Evolutionary conservation across 345 rosid genomes (phyloP), one percentile per base, ranked within the genome.

Genomic region (Populus euphratica): DNA sequence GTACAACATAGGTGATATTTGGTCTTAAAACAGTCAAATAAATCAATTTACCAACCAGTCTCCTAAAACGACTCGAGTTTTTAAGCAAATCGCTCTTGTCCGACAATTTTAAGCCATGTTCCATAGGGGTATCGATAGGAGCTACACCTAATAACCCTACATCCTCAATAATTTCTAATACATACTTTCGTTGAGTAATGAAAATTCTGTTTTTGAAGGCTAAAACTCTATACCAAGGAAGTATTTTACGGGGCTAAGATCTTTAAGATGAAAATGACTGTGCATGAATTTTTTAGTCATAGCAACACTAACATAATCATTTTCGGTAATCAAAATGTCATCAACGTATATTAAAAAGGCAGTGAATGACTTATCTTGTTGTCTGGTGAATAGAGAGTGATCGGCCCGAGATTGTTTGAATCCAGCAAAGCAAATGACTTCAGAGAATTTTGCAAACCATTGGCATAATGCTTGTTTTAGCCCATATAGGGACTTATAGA

Each of bases 21-120:
- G 61, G 78, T 10, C 72, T 75, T 56, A 31, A 73, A 23, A 73
- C 33, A 4, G 68, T 56, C 27, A 56, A 44, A 21, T 36, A 52
- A 8, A 73, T 73, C 35, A 73, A 9, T 21, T 68, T 56, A 0
- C 35, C 50, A 20, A 61, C 39, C 8, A 73, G 6, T n/a, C 62
- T 66, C 16, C 72, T 75, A 20, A 43, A 75, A 10, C 5, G 52
- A 25, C 61, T 18, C 2, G 21, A 33, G 9, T 75, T 72, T 25
- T 66, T 66, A 16, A 75, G 27, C 5, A 47, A 27, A 5, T 66
- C 78, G 44, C 63, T 35, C 6, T 64, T 75, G 7, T 75, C 49
- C 0, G 23, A 65, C n/a, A 64, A 31, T 11, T 66, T 75, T n/a
- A 66, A 44, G 21, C 72, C 29, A 18, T 11, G 47, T 2, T 49